A percentile compares a stretch with the other conserved stretches of the same genome.
These are phyloP conservation scores for Dryas integrifolia DNA, from an alignment of 331 rosid genomes.

Conservation along the genomic window DNA sequence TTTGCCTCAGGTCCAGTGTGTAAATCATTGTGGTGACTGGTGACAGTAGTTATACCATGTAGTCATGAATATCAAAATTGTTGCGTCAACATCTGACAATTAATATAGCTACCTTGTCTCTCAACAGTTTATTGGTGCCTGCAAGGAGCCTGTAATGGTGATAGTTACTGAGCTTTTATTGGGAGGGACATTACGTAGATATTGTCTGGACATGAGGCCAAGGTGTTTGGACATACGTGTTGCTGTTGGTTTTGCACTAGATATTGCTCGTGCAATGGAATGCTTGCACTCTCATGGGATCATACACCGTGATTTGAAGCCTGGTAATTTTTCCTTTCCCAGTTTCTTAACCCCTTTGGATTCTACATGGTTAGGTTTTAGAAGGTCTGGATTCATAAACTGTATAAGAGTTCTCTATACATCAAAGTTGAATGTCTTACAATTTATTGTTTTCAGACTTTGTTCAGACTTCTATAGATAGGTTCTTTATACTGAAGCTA, in stretches of 20 bases:
- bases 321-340: slow-evolving; percentile 50
- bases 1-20: neutral
- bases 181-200: slow-evolving; percentile 83
- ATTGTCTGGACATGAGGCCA: slow-evolving; percentile 76
- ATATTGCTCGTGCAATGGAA: slow-evolving; percentile 89
- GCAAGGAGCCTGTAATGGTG: slow-evolving; percentile 95
- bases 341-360: slow-evolving; percentile 4
- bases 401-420: neutral
- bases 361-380: neutral
- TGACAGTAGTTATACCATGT: slow-evolving; percentile 1
- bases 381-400: neutral
- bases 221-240: slow-evolving; percentile 71
- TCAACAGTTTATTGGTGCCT: slow-evolving; percentile 85
- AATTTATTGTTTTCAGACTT: too few relatives aligned
- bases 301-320: slow-evolving; percentile 93
- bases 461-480: neutral
- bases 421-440: too few relatives aligned
- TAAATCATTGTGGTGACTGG: slow-evolving; percentile 9
- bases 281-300: slow-evolving; percentile 93
- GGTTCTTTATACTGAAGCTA: neutral
- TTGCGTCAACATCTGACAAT: slow-evolving; percentile 31
- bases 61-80: slow-evolving; percentile 16
- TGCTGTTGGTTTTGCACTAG: slow-evolving; percentile 83
- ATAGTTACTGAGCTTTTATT: slow-evolving; percentile 83
- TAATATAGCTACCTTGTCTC: slow-evolving; percentile 31